Base-by-base conservation (phyloP, 2,329 filamentous ascomycete species). In the Penicillium brevicompactum region DNA sequence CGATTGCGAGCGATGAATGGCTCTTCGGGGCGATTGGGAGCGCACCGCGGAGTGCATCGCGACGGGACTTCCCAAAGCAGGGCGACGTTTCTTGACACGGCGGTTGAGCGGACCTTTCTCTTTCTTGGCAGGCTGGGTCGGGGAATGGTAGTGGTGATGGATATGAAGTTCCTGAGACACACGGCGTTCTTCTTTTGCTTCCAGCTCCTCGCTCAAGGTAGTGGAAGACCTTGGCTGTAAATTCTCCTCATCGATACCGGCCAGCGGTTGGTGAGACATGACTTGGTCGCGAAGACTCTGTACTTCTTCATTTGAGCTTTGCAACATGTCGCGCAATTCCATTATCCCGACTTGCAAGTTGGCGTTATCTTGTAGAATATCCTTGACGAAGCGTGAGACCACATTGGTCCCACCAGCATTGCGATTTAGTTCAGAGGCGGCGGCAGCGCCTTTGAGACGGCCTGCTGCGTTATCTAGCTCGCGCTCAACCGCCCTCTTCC, bases 361-460 rank as follows among this genome's bases (percentile, higher is more conserved):
- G 9, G 92, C 91, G 69, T 99, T 99, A 72, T 99, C 94, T 67
- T 96, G 88, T 16, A 99, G 80, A 53, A 99, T 90, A 71, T 97
- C 94, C 63, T 92, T 91, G 53, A 99, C 94, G 65, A 99, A 97
- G 69, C 95, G 91, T 18, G 91, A 92, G n/a, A 97, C 91, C 37
- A 96, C 91, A 55, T 80, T 87, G 58, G 81, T 85, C 9, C 84
- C 82, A 53, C 78, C 79, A 62, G 84, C 83, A 30, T 83, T 81
- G 3, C 82, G 81, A 3, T 81, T 82, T 40, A 89, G 76, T 2
- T 86, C 85, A 62, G 86, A 88, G 27, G 83, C 82, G 0, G 88
- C 90, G 3, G 91, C 91, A 11, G 90, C 89, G 9, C 89, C 89
- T 74, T 93, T 94, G 50, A 96, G 80, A 51, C 91, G 84, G 31